Percentiles rank a stretch among this genome's conserved stretches.
These are phyloP conservation scores for Thermoascus crustaceus DNA, from an alignment of 2,329 filamentous ascomycete species.

Conservation along the genomic window DNA sequence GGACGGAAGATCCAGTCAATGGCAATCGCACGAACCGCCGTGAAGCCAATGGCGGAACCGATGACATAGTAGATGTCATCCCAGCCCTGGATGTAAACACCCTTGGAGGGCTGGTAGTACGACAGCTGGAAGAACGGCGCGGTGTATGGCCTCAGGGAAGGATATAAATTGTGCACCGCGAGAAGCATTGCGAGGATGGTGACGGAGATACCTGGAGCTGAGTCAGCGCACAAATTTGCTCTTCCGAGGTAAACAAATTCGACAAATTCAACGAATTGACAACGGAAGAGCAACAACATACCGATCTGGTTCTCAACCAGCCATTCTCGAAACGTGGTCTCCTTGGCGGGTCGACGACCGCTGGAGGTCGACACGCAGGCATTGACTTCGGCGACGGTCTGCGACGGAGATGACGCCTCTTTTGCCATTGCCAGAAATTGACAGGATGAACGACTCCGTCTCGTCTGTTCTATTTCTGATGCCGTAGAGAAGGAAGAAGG, in stretches of 20 bases:
- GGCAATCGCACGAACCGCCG: slow-evolving; percentile 68
- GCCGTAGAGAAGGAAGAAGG: neutral
- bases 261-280: neutral
- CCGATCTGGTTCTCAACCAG: slow-evolving; percentile 73
- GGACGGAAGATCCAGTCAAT: slow-evolving; percentile 87
- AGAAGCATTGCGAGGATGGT: slow-evolving; percentile 78
- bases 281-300: slow-evolving; percentile 39
- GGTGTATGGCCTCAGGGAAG: slow-evolving; percentile 69
- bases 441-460: neutral
- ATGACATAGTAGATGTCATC: slow-evolving; percentile 72
- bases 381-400: slow-evolving; percentile 31
- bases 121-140: slow-evolving; percentile 80
- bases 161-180: slow-evolving; percentile 74
- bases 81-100: slow-evolving; percentile 65
- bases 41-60: slow-evolving; percentile 77
- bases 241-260: slow-evolving; percentile 1
- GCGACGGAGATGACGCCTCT: slow-evolving; percentile 20
- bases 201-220: slow-evolving; percentile 62
- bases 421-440: slow-evolving; percentile 25
- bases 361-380: slow-evolving; percentile 30
- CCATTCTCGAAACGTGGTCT: slow-evolving; percentile 46
- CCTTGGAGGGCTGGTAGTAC: slow-evolving; percentile 64
- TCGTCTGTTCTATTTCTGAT: neutral
- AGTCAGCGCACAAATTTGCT: slow-evolving; percentile 1
- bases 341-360: slow-evolving; percentile 23